Conservation (phyloP, 306 rosid species). For the Elaeagnus macrophylla region DNA sequence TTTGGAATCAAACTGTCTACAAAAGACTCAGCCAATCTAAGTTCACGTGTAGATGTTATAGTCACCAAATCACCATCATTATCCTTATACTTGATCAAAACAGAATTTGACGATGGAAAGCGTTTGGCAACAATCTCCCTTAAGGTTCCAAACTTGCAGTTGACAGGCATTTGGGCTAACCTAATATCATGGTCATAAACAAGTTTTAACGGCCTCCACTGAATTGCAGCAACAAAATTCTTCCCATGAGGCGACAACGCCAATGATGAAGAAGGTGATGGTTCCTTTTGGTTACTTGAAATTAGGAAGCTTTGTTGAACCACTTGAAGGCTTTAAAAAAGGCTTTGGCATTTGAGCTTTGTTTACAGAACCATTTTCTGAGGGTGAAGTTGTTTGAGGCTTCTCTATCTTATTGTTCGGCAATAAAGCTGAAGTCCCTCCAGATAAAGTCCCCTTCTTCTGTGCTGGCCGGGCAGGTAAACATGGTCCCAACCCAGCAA, state of each 20-base stretch:
- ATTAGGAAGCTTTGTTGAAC: conserved; percentile 30
- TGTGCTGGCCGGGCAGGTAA: conserved; percentile 60
- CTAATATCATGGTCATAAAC: conserved; percentile 89
- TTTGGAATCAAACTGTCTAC: conserved; percentile 45
- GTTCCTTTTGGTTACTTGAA: conserved; percentile 35
- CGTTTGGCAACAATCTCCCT: conserved; percentile 71
- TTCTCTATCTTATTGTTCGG: conserved; percentile 50
- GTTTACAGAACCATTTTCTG: conserved; percentile 52
- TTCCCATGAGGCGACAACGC: conserved; percentile 22
- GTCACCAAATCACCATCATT: conserved; percentile 90
- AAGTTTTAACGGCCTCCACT: conserved; percentile 59
- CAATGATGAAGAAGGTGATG: conserved; percentile 22
- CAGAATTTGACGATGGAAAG: conserved; percentile 78
- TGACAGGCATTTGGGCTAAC: conserved; percentile 74
- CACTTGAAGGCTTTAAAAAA: conserved; percentile 59
- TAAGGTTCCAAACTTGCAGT: conserved; percentile 40
- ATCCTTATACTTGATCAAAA: conserved; percentile 85
- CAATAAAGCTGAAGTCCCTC: conserved; percentile 25
- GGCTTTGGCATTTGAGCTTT: conserved; percentile 52
- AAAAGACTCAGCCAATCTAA: conserved; percentile 70
- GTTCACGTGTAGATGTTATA: conserved; percentile 79
- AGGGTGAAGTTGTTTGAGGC: conserved; percentile 30
- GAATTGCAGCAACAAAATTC: conserved; percentile 28
- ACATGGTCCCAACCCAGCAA: conserved; percentile 81
- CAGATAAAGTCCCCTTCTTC: conserved; percentile 44